A percentile compares a stretch with the other conserved stretches of the same genome.
phyloP scores from a whole-genome alignment of 345 rosid species.

The Melastoma malabathricum region DNA sequence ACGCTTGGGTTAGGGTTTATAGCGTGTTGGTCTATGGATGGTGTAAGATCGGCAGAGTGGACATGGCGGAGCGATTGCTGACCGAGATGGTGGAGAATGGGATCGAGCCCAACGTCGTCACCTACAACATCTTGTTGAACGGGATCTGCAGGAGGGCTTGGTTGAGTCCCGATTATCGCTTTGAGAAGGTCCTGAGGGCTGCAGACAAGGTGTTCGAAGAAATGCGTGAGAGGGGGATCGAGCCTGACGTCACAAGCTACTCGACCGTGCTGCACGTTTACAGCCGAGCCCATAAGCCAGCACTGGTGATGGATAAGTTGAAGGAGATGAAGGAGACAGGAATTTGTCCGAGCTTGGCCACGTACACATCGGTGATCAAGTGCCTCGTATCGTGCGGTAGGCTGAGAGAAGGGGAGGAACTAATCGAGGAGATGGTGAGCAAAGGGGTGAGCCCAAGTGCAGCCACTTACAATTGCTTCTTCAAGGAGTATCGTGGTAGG shows the following conservation, averaged over 20 bases:
- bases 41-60: slow-evolving; percentile 59
- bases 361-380: slow-evolving; percentile 65
- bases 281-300: slow-evolving; percentile 73
- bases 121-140: slow-evolving; percentile 57
- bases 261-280: slow-evolving; percentile 71
- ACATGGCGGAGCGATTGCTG: slow-evolving; percentile 66
- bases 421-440: slow-evolving; percentile 56
- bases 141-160: slow-evolving; percentile 76
- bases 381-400: slow-evolving; percentile 73
- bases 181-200: slow-evolving; percentile 40
- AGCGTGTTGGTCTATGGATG: slow-evolving; percentile 67
- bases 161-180: slow-evolving; percentile 53
- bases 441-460: slow-evolving; percentile 49
- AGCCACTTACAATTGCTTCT: slow-evolving; percentile 67
- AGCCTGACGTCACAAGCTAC: slow-evolving; percentile 69
- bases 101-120: slow-evolving; percentile 56
- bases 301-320: slow-evolving; percentile 57
- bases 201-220: slow-evolving; percentile 78
- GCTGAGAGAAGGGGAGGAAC: slow-evolving; percentile 48
- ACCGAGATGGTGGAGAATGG: slow-evolving; percentile 52
- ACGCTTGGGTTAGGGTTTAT: slow-evolving; percentile 17
- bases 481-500: slow-evolving; percentile 78
- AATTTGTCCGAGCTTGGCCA: slow-evolving; percentile 42
- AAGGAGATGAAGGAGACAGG: slow-evolving; percentile 55
- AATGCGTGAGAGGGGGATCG: slow-evolving; percentile 65